phyloP scores from a whole-genome alignment of 305 asterid genomes.

The Fraxinus dipetala region DNA sequence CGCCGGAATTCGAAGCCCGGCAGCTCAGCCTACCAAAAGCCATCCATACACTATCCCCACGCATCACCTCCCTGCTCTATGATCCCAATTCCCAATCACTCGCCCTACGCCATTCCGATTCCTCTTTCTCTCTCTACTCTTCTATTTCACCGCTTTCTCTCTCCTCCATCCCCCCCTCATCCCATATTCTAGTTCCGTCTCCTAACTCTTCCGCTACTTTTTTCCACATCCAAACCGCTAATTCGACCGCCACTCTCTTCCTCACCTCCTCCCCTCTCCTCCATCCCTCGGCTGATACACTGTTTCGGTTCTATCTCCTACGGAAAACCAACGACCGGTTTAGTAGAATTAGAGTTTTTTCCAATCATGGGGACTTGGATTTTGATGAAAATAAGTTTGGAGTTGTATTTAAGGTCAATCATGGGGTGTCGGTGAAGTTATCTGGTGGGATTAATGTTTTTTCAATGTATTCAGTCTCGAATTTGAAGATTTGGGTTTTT shows the following conservation, averaged over 20 bases:
- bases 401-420: conserved; percentile 53
- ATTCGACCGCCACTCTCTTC: conserved; percentile 44
- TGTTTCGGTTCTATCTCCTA: conserved; percentile 60
- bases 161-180: conserved; percentile 43
- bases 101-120: conserved; percentile 52
- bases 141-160: conserved; percentile 47
- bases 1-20: conserved; percentile 42
- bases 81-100: conserved; percentile 49
- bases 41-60: conserved; percentile 40
- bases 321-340: conserved; percentile 29
- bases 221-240: conserved; percentile 50
- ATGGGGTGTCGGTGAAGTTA: conserved; percentile 70
- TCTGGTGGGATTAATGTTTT: conserved; percentile 64
- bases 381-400: conserved; percentile 45
- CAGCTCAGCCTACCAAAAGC: conserved; percentile 57
- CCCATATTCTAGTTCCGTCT: conserved; percentile 41
- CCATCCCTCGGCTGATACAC: conserved; percentile 44
- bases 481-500: conserved; percentile 66
- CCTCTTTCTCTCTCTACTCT: conserved; percentile 72
- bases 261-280: conserved; percentile 53
- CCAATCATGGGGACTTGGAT: conserved; percentile 56
- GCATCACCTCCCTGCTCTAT: conserved; percentile 49
- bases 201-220: conserved; percentile 75
- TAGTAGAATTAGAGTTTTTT: conserved; percentile 33
- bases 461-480: conserved; percentile 61